Base-by-base conservation (phyloP, 2,329 filamentous ascomycete genomes). In the Aspergillus hortae region DNA sequence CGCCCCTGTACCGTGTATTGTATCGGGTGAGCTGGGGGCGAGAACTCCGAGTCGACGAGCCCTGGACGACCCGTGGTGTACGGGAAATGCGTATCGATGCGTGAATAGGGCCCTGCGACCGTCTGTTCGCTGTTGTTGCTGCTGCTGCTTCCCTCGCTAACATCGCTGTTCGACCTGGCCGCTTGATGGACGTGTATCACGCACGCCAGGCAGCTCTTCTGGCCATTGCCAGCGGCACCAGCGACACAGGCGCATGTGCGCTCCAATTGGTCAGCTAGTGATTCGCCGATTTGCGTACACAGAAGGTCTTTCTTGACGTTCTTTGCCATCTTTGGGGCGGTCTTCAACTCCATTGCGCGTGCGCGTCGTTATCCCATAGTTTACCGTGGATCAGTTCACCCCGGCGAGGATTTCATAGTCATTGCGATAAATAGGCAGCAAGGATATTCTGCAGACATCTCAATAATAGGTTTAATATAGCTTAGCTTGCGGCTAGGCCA, bases 101-200 rank as follows among this genome's bases (percentile, higher is more conserved):
- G 3, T 43, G 14, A 14, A 11, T 19, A 11, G 9, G 30, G 2
- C 11, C 4, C 4, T 14, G n/a, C 5, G 25, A 33, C 19, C 17
- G 10, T 38, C 44, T 5, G 35, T 33, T 27, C 21, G 36, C 7
- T 47, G 19, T 32, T 35, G 23, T 35, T 51, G 44, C 49, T 51
- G 38, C 40, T 46, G 44, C 44, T 51, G 30, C 49, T 51, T 12
- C 44, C 30, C 27, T 33, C 23, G 6, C 44, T 40, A 11, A 27
- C 43, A 11, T 44, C 43, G 30, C 19, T 23, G 30, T 38, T 43
- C 7, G 27, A 36, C 14, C 48, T 44, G 12, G 12, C 7, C 27
- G 27, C 7, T 30, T 38, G 35, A 6, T 38, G 35, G 35, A 38
- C 2, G 2, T n/a, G 35, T 4, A 17, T n/a, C 14, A n/a, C 35